Evolutionary conservation across 768 basidiomycete genomes (phyloP), one percentile per base, ranked within the genome.

Genomic region (button mushroom (Agaricus bisporus)): DNA sequence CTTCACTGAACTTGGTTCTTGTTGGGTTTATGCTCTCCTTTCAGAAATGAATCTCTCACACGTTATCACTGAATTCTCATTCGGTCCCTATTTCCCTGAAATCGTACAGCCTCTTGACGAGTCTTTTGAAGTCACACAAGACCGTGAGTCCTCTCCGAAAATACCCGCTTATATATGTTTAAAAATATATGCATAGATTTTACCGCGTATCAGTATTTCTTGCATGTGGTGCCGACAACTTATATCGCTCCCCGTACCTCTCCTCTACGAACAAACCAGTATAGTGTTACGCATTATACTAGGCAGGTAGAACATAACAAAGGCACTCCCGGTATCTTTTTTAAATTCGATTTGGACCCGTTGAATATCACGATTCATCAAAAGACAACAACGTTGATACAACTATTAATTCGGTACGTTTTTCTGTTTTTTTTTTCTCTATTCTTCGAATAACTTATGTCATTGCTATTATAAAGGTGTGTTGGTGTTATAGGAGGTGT

Each of bases 331-430:
- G 95, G 91, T 14, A 95, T 98, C 65, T 98, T 95, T 76, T 97
- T 98, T 86, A 97, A 98, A 69, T 98, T 92, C 66, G 95, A 99
- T 55, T 71, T 98, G 36, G 95, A 99, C 64, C 93, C 95, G 0
- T 79, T 98, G 70, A 75, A 80, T 20, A 76, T 98, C 55, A 86
- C 83, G 0, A 83, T 98, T 50, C 81, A 88, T 61, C 94, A 98
- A 69, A 82, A 93, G 15, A 98, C 95, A 17, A 92, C 88, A 0
- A 75, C 81, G 1, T 70, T 99, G 48, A 62, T 86, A 3, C 88
- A 95, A 59, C 79, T 99, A 50, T 63, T 97, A 58, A 88, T 98
- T 57, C 78, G 53, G 53, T 54, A 42, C 25, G 53, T 20, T 39
- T n/a, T 22, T 88, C 70, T 78, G 56, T 43, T 61, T 59, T 47